phyloP scores from a whole-genome alignment of 176 grass and related monocot genomes.

The Alopecurus myosuroides region DNA sequence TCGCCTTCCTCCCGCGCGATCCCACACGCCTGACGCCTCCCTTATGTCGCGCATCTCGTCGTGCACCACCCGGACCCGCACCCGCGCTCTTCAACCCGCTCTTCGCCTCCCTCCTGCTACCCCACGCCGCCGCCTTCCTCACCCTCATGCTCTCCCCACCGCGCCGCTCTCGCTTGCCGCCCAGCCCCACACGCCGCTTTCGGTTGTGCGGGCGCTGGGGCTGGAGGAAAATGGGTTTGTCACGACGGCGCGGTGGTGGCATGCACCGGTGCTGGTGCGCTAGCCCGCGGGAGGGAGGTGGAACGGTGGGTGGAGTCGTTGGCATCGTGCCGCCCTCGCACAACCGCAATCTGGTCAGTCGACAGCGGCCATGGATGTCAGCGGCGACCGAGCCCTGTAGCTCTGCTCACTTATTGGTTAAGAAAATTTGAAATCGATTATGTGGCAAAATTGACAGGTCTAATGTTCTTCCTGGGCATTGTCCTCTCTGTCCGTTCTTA shows the following conservation, averaged over 20 bases:
- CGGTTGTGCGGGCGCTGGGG: slow-evolving; percentile 39
- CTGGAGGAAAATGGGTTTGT: slow-evolving; percentile 55
- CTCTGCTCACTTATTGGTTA: no score
- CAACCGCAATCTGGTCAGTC: no score
- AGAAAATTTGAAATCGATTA: no score
- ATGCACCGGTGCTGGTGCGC: slow-evolving; percentile 52
- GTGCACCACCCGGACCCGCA: no score
- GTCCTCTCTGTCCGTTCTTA: no score
- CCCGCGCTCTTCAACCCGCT: slow-evolving; percentile 69
- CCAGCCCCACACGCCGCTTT: slow-evolving; percentile 62
- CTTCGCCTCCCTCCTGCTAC: slow-evolving; percentile 34
- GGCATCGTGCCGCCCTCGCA: no score
- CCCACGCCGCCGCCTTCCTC: slow-evolving; percentile 19
- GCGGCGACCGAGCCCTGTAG: no score
- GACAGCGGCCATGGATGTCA: no score
- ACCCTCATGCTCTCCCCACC: slow-evolving; percentile 44
- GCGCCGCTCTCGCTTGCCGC: slow-evolving; percentile 41
- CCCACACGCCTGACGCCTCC: slow-evolving; percentile 34
- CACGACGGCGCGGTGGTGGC: slow-evolving; percentile 50
- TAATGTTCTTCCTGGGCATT: no score
- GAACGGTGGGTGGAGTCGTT: slow-evolving; percentile 47
- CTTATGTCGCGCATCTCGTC: slow-evolving; percentile 51
- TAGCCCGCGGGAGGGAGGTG: slow-evolving; percentile 58
- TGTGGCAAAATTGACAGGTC: no score
- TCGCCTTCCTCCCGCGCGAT: slow-evolving; percentile 54